Conservation (phyloP, 441 rosid species). For the Corymbia calophylla region DNA sequence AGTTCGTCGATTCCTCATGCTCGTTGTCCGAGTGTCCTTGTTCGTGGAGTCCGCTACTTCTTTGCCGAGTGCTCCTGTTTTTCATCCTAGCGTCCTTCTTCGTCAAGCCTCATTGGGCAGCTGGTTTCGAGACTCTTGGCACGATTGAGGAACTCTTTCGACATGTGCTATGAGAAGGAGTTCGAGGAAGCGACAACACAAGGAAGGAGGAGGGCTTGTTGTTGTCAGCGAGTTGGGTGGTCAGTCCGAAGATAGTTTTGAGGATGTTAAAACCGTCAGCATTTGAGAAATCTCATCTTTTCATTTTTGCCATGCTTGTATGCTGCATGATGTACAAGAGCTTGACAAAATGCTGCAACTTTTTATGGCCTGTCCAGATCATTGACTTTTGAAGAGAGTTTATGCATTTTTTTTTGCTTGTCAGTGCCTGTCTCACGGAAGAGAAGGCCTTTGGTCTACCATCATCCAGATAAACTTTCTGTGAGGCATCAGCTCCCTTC, state of each 20-base stretch:
- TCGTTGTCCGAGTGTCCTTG: no score
- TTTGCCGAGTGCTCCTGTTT: no score
- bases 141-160: no score
- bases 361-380: background rate
- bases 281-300: background rate
- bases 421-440: background rate
- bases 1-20: no score
- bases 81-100: no score
- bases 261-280: background rate
- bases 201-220: background rate
- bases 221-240: background rate
- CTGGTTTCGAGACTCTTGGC: background rate
- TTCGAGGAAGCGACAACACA: background rate
- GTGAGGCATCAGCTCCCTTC: no score
- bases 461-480: background rate
- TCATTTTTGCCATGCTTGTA: background rate
- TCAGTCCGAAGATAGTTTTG: background rate
- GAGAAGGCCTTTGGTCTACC: no score
- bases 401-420: background rate
- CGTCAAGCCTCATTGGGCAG: no score
- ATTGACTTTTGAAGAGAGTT: background rate
- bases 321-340: background rate
- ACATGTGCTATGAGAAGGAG: no score
- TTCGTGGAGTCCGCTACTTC: no score
- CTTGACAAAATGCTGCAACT: background rate